Conservation (phyloP, 192 early-diverging fungal species). For the Coemansia interrupta region DNA sequence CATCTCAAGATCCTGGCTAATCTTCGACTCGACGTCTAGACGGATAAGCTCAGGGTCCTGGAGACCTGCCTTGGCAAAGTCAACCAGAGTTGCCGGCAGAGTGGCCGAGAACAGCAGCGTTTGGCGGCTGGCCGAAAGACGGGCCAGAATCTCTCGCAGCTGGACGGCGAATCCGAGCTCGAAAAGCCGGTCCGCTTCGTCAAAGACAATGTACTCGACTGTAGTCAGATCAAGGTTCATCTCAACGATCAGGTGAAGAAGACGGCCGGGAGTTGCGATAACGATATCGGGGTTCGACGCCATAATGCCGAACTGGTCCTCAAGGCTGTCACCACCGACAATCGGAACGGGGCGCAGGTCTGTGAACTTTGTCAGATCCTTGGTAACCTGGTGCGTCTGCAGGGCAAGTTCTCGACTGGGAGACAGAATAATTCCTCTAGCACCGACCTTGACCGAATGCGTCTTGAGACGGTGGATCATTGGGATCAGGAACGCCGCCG, state of each 20-base stretch:
- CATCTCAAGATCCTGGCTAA: slow-evolving; percentile 93
- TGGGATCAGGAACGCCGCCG: slow-evolving; percentile 91
- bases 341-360: slow-evolving; percentile 83
- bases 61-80: slow-evolving; percentile 96
- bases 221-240: slow-evolving; percentile 81
- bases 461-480: slow-evolving; percentile 81
- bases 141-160: slow-evolving; percentile 84
- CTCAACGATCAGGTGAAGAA: slow-evolving; percentile 83
- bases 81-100: slow-evolving; percentile 85
- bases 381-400: slow-evolving; percentile 91
- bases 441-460: slow-evolving; percentile 86
- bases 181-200: slow-evolving; percentile 98
- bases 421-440: slow-evolving; percentile 78
- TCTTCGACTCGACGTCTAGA: slow-evolving; percentile 92
- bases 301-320: slow-evolving; percentile 94
- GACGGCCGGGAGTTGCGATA: slow-evolving; percentile 79
- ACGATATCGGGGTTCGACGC: slow-evolving; percentile 92
- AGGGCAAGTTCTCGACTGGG: slow-evolving; percentile 95
- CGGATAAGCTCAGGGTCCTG: slow-evolving; percentile 90
- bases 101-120: slow-evolving; percentile 96
- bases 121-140: slow-evolving; percentile 81
- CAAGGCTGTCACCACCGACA: slow-evolving; percentile 94
- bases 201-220: slow-evolving; percentile 95
- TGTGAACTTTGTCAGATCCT: slow-evolving; percentile 90
- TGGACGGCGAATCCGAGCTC: slow-evolving; percentile 96